Conservation (phyloP, 441 rosid genomes). For the Syzygium malaccense region DNA sequence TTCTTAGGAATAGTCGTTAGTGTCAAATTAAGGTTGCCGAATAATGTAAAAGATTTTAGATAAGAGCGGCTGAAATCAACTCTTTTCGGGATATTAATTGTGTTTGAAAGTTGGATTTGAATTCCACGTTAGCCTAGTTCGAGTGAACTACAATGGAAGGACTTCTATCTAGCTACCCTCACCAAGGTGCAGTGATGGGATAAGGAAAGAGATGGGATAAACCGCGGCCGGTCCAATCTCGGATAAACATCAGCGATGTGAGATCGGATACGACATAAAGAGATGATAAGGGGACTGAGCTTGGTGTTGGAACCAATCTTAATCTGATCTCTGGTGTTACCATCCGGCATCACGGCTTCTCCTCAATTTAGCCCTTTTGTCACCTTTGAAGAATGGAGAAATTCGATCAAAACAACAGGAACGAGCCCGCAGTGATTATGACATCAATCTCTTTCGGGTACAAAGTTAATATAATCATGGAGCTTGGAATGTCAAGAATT, state of each 20-base stretch:
- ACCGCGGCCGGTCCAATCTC: not conserved
- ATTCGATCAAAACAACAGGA: not conserved
- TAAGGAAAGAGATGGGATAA: not conserved
- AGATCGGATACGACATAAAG: not conserved
- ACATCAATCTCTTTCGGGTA: not conserved
- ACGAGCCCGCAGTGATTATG: not conserved
- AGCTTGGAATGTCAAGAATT: not conserved
- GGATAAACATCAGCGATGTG: not conserved
- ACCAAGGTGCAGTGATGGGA: not conserved
- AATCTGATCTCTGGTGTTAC: not conserved
- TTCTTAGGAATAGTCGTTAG: not conserved
- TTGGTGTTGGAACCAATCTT: not conserved
- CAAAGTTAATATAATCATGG: not conserved
- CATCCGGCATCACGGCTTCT: not conserved
- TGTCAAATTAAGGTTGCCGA: not conserved
- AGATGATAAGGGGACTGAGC: not conserved
- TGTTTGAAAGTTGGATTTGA: not conserved
- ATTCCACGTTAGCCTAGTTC: not conserved
- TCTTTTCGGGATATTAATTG: not conserved
- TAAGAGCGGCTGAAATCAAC: not conserved
- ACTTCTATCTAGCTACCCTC: not conserved
- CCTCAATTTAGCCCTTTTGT: not conserved
- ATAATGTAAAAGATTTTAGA: not conserved
- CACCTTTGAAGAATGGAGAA: not conserved
- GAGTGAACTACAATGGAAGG: not conserved